Evolutionary conservation across 2,329 filamentous ascomycete genomes (phyloP).

Genomic region (Curvularia lunata): DNA sequence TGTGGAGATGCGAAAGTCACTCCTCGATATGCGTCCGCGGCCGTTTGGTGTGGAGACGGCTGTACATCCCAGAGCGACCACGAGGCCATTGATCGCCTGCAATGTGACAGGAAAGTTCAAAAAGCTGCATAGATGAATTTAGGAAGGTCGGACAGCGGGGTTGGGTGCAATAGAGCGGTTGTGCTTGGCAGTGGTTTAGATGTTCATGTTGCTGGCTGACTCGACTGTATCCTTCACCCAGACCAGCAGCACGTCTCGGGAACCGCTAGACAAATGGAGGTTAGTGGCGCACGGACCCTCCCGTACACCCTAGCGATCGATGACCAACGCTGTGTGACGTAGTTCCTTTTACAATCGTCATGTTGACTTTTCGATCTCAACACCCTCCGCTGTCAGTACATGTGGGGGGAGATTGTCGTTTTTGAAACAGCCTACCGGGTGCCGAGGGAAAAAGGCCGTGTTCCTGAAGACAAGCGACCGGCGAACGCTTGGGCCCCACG

Average conservation of each 20-base stretch:
- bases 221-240: slow-evolving; percentile 1
- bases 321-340: slow-evolving; percentile 10
- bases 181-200: background rate
- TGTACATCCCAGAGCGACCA: background rate
- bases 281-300: background rate
- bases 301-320: slow-evolving; percentile 8
- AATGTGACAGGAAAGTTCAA: background rate
- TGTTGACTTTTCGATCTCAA: slow-evolving; percentile 10
- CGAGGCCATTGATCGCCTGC: background rate
- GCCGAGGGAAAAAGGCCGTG: background rate
- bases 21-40: slow-evolving; percentile 7
- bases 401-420: slow-evolving; percentile 3
- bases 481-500: background rate
- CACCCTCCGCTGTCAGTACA: background rate
- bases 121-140: background rate
- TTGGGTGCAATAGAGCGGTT: background rate
- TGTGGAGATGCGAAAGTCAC: slow-evolving; percentile 7
- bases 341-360: slow-evolving; percentile 10
- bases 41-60: slow-evolving; percentile 2
- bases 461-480: background rate
- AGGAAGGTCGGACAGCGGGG: background rate
- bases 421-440: background rate
- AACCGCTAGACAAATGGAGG: background rate
- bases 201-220: slow-evolving; percentile 1
- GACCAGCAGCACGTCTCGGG: slow-evolving; percentile 2